Conservation (phyloP, 73 alveolate genomes). For the Breviolum minutum region DNA sequence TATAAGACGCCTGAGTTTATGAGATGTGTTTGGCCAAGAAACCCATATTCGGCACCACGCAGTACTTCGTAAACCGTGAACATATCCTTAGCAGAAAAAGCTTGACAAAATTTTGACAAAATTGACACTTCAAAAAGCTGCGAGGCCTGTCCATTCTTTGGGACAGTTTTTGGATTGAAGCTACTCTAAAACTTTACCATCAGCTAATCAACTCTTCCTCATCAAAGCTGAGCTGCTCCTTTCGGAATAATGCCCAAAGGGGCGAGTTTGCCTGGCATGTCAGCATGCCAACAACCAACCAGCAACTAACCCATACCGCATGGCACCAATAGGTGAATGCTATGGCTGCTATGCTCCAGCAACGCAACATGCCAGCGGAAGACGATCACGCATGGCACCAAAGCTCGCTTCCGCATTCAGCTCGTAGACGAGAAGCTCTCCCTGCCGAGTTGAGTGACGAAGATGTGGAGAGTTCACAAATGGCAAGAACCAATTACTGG, state of each 20-base stretch:
- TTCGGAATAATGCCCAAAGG: conserved; percentile 38
- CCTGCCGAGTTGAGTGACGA: too few species aligned
- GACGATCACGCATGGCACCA: conserved; percentile 90
- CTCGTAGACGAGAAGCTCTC: conserved; percentile 59
- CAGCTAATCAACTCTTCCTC: background rate
- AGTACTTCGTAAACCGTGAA: conserved; percentile 71
- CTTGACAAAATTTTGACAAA: background rate
- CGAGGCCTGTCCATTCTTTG: background rate
- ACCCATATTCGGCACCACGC: conserved; percentile 72
- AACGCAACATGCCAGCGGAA: background rate
- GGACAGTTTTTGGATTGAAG: too few species aligned
- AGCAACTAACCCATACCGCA: background rate
- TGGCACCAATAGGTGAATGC: background rate
- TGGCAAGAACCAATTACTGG: too few species aligned
- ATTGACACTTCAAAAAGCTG: background rate
- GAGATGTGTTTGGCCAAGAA: background rate
- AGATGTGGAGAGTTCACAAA: too few species aligned
- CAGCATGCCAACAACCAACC: background rate
- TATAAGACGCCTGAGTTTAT: background rate
- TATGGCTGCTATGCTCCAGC: background rate
- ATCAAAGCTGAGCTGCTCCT: background rate
- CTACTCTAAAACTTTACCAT: too few species aligned
- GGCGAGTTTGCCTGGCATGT: conserved; percentile 58
- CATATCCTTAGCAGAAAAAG: conserved; percentile 31
- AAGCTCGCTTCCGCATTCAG: conserved; percentile 6